Conservation (phyloP, 2,329 filamentous ascomycete species). For the Pyrenophora graminea region DNA sequence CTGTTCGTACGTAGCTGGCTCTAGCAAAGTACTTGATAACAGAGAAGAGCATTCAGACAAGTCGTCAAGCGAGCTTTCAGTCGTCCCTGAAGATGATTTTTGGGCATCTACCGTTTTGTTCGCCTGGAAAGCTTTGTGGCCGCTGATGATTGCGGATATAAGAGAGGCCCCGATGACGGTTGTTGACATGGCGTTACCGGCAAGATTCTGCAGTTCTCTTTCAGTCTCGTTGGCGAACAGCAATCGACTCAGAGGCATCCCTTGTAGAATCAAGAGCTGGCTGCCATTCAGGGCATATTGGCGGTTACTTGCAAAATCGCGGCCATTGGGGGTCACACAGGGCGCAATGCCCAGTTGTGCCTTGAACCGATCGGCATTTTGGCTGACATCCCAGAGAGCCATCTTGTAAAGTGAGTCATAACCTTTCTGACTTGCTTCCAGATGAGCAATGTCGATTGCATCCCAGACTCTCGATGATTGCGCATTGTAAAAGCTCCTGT, state of each 20-base stretch:
- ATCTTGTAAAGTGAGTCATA: conserved; percentile 65
- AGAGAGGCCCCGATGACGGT: conserved; percentile 71
- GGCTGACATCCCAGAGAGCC: conserved; percentile 65
- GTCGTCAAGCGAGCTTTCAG: no score
- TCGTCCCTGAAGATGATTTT: no score
- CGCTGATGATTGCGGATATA: conserved; percentile 60
- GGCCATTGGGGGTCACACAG: conserved; percentile 70
- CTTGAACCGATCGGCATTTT: conserved; percentile 69
- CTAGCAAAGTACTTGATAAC: neutral
- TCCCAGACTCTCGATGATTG: conserved; percentile 67
- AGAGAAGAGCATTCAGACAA: no score
- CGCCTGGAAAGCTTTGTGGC: conserved; percentile 18
- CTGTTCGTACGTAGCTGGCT: neutral
- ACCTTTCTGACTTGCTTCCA: conserved; percentile 54
- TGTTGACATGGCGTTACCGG: conserved; percentile 79
- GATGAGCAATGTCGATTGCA: conserved; percentile 65
- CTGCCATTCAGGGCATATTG: conserved; percentile 65
- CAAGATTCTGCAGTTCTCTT: conserved; percentile 67
- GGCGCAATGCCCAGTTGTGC: conserved; percentile 62
- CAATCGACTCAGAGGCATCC: conserved; percentile 66
- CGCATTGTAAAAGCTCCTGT: conserved; percentile 54
- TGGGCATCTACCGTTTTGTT: no score
- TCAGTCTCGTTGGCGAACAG: conserved; percentile 65
- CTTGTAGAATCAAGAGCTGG: conserved; percentile 69
- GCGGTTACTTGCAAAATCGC: conserved; percentile 64